These are phyloP conservation scores for Beauveria scarabaeidicola DNA, from an alignment of 2,329 filamentous ascomycete species.

Conservation along the genomic window DNA sequence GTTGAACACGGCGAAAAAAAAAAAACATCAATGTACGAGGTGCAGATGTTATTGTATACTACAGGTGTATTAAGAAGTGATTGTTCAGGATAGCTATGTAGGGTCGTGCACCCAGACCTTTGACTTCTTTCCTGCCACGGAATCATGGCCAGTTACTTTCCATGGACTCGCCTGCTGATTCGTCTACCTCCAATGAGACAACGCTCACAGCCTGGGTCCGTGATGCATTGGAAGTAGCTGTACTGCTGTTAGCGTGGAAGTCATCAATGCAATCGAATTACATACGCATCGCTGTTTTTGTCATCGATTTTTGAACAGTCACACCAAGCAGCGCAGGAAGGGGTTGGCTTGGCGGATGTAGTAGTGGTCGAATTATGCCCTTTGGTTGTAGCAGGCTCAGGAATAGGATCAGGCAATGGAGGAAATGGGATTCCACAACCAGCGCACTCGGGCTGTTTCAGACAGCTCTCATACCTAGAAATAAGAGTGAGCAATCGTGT, in stretches of 20 bases:
- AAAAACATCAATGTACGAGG: conserved; percentile 5
- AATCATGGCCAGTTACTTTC: background rate
- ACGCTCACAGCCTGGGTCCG: conserved; percentile 18
- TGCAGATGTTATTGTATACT: conserved; percentile 10
- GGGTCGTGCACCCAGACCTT: background rate
- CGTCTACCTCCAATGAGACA: conserved; percentile 13
- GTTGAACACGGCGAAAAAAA: background rate
- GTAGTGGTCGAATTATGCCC: conserved; percentile 7
- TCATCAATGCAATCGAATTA: background rate
- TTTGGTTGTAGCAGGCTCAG: conserved; percentile 12
- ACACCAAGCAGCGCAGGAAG: conserved; percentile 16
- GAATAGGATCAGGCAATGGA: background rate
- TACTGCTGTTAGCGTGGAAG: background rate
- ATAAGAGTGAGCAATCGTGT: background rate
- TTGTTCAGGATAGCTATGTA: background rate
- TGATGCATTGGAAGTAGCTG: conserved; percentile 23
- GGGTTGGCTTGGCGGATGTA: conserved; percentile 1
- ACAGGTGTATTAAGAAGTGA: conserved; percentile 8
- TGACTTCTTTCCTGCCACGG: background rate
- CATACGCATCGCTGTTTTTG: conserved; percentile 19
- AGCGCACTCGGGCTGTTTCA: conserved; percentile 7
- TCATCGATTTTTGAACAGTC: conserved; percentile 21
- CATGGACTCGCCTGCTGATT: background rate
- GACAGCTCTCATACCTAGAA: background rate
- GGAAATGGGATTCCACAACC: conserved; percentile 7